phyloP scores from a whole-genome alignment of 148 eudicot genomes.

The Silene uniflora region DNA sequence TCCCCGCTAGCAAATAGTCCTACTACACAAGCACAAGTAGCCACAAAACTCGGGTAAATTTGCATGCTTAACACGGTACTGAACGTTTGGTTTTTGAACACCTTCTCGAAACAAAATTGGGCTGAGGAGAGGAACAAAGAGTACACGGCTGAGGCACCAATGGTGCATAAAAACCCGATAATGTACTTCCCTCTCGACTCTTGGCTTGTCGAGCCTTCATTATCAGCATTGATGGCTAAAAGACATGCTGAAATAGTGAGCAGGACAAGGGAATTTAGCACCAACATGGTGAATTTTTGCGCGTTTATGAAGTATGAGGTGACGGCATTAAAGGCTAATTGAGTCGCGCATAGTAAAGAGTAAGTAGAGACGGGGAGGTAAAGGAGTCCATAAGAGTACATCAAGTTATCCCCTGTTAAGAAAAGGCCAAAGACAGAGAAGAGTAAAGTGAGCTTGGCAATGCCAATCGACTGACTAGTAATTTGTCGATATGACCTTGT shows the following conservation, averaged over 20 bases:
- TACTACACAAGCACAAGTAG: slow-evolving; percentile 30
- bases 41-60: slow-evolving; percentile 29
- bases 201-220: background rate
- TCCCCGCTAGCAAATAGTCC: slow-evolving; percentile 52
- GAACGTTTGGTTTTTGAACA: slow-evolving; percentile 31
- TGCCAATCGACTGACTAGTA: background rate
- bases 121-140: slow-evolving; percentile 34
- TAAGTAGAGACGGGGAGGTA: slow-evolving; percentile 56
- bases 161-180: slow-evolving; percentile 43
- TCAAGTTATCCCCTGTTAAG: slow-evolving; percentile 31
- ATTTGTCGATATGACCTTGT: background rate
- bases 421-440: slow-evolving; percentile 34
- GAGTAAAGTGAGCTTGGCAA: slow-evolving; percentile 14
- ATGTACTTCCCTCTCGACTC: slow-evolving; percentile 17
- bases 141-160: slow-evolving; percentile 43
- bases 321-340: slow-evolving; percentile 50
- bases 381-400: slow-evolving; percentile 42
- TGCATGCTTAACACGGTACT: slow-evolving; percentile 32
- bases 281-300: slow-evolving; percentile 40
- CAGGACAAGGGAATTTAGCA: slow-evolving; percentile 41
- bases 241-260: slow-evolving; percentile 46
- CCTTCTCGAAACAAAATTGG: slow-evolving; percentile 38
- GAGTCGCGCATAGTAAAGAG: slow-evolving; percentile 46
- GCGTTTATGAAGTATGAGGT: slow-evolving; percentile 43
- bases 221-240: slow-evolving; percentile 29